Evolutionary conservation across 805 yeast genomes (phyloP), one percentile per base, ranked within the genome.

Genomic region (Lachancea cidri): DNA sequence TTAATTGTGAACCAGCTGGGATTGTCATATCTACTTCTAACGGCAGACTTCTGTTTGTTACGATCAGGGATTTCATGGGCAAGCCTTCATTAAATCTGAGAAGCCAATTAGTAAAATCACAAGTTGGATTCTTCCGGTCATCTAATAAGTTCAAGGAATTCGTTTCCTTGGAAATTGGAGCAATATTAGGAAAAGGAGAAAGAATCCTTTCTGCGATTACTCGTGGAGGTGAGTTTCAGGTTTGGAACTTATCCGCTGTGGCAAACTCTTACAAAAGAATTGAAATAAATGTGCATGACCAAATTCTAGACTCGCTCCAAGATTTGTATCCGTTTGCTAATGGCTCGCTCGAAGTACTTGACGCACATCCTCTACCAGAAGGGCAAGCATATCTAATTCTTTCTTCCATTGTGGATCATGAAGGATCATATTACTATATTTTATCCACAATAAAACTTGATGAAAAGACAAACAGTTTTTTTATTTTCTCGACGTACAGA

Each of bases 1-100:
- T 77, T 41, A 74, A 74, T 45, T 70, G 82, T 8, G 86, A 80
- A 48, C 89, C 93, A 0, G 77, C 83, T 1, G 96, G 96, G 2
- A 67, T 86, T 4, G 68, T 82, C 0, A 54, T 83, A 6, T 75
- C 87, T 5, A 86, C 96, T 0, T 76, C 84, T 3, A 66, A 74
- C 46, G 86, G 86, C 17, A 69, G 89, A 45, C 76, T 82, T 33
- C 58, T 81, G 4, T 66, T 85, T 33, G 54, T 86, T 2, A 68
- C 81, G 0, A 65, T 88, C 24, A 74, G 83, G 46, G 93, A 87
- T 58, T 68, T 76, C 35, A 68, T 75, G 27, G 91, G 94, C 24
- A 81, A 77, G 51, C 79, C 85, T 1, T 54, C 55, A 4, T 41
- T 59, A 6, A 42, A 46, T 33, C 32, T 60, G 32, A 54, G 49